Evolutionary conservation across 257 asterid genomes (phyloP).

Genomic region (Solanum clarkiae): DNA sequence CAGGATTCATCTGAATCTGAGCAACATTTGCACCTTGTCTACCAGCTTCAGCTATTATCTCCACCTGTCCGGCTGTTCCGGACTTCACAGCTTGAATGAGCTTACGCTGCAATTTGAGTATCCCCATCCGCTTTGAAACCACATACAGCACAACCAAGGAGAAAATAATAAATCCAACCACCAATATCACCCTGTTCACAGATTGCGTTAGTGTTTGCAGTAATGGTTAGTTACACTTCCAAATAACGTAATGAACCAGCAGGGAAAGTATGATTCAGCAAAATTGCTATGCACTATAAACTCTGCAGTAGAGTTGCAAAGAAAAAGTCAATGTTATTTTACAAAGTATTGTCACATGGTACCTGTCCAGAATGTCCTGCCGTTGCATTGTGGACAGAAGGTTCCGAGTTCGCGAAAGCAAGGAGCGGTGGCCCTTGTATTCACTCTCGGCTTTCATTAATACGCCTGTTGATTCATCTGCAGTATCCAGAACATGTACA

Average conservation of each 20-base stretch:
- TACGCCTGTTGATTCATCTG: constrained; percentile 87
- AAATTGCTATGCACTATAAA: neutral
- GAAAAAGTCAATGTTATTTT: neutral
- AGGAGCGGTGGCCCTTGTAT: constrained; percentile 82
- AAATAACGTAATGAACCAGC: neutral
- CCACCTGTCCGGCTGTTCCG: constrained; percentile 54
- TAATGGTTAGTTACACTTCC: neutral
- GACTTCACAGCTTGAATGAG: constrained; percentile 56
- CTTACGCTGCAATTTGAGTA: constrained; percentile 75
- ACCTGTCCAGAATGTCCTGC: constrained; percentile 88
- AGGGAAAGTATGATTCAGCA: neutral
- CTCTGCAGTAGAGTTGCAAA: neutral
- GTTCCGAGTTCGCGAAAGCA: constrained; percentile 67
- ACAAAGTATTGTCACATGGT: neutral
- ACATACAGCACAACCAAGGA: constrained; percentile 85
- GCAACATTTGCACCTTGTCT: constrained; percentile 25
- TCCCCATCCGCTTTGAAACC: constrained; percentile 83
- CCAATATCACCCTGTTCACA: constrained; percentile 54
- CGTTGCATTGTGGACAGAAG: constrained; percentile 91
- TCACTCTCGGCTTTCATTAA: constrained; percentile 78
- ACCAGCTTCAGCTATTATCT: constrained; percentile 23
- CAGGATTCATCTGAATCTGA: constrained; percentile 27
- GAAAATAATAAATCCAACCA: constrained; percentile 57
- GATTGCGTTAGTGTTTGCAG: neutral
- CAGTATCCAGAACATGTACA: constrained; percentile 10